These are phyloP conservation scores for Zygosaccharomyces bisporus DNA, from an alignment of 805 yeast genomes.

Conservation along the genomic window DNA sequence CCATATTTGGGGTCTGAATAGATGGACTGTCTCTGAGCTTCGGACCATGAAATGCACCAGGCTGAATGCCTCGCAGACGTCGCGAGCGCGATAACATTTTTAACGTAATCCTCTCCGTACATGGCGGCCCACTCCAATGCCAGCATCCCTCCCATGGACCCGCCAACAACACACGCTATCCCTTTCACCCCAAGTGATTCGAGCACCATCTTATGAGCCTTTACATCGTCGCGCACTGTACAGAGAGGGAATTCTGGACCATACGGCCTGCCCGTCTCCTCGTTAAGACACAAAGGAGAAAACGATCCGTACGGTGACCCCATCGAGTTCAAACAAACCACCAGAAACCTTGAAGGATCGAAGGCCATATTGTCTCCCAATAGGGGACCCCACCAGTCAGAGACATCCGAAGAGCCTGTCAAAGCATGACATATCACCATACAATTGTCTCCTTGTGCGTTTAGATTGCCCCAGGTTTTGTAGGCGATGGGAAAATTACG, in stretches of 20 bases:
- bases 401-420: conserved; percentile 91
- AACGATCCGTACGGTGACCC: conserved; percentile 97
- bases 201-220: conserved; percentile 68
- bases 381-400: conserved; percentile 99
- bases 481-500: conserved; percentile 84
- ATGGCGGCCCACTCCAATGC: conserved; percentile 73
- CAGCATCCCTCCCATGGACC: conserved; percentile 99
- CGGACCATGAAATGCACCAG: conserved; percentile 99
- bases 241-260: conserved; percentile 96
- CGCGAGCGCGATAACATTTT: conserved; percentile 75
- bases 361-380: conserved; percentile 78
- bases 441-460: conserved; percentile 65
- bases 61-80: conserved; percentile 94
- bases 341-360: conserved; percentile 83
- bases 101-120: conserved; percentile 68
- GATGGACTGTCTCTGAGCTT: conserved; percentile 94
- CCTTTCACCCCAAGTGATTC: conserved; percentile 76
- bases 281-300: conserved; percentile 80
- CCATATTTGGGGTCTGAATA: conserved; percentile 91
- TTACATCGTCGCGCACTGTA: conserved; percentile 89
- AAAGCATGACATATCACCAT: conserved; percentile 93
- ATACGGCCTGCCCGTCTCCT: conserved; percentile 68
- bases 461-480: conserved; percentile 91
- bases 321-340: conserved; percentile 84
- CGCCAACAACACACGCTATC: conserved; percentile 86